Conservation (phyloP, 2,329 filamentous ascomycete genomes). For the Orbilia quercus region DNA sequence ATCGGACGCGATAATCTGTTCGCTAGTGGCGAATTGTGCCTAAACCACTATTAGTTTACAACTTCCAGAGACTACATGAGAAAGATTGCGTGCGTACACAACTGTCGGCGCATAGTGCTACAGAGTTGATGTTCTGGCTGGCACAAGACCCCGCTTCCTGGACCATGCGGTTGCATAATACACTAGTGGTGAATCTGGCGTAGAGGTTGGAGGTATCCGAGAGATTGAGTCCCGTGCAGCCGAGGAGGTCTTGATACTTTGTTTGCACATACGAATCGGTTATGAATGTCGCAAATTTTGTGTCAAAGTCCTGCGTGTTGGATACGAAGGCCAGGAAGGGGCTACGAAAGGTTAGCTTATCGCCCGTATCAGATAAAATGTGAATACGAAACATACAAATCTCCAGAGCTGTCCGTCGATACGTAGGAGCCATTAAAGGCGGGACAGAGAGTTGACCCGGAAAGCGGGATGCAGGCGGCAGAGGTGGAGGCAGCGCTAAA, state of each 20-base stretch:
- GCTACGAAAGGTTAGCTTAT: conserved; percentile 65
- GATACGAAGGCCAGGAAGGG: conserved; percentile 87
- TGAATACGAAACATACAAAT: conserved; percentile 58
- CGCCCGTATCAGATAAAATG: conserved; percentile 33
- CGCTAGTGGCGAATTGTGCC: conserved; percentile 87
- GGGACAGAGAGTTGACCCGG: conserved; percentile 62
- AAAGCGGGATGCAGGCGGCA: conserved; percentile 62
- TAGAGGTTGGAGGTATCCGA: conserved; percentile 84
- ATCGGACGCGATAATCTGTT: conserved; percentile 84
- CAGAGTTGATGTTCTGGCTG: conserved; percentile 72
- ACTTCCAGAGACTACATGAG: background rate
- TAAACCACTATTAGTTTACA: conserved; percentile 62
- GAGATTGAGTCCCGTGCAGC: conserved; percentile 80
- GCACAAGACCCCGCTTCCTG: conserved; percentile 83
- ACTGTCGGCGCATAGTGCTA: conserved; percentile 86
- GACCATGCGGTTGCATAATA: conserved; percentile 92
- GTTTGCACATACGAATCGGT: conserved; percentile 72
- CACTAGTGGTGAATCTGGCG: conserved; percentile 89
- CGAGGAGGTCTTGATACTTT: conserved; percentile 84
- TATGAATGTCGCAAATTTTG: conserved; percentile 77
- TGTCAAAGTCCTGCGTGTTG: conserved; percentile 80
- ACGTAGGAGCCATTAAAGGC: conserved; percentile 63
- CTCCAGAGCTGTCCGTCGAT: conserved; percentile 61
- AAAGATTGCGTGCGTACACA: conserved; percentile 70
- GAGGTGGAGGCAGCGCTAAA: conserved; percentile 50